Evolutionary conservation across 257 asterid species (phyloP).

Genomic region (Plantago ovata): DNA sequence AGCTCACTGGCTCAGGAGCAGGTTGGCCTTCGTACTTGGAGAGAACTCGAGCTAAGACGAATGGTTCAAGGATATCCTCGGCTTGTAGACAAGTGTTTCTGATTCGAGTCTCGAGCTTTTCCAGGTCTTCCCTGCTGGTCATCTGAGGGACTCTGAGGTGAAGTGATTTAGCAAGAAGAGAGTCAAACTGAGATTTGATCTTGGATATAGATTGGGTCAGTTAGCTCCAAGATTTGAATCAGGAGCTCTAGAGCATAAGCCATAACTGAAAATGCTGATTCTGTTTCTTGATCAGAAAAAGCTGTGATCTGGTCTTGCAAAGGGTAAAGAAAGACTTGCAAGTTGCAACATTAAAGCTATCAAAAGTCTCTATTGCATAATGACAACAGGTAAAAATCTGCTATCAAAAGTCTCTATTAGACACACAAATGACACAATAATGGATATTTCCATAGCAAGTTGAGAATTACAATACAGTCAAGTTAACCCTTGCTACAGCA

Average conservation of each 20-base stretch:
- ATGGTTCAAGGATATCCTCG: background rate
- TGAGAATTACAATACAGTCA: too few relatives aligned
- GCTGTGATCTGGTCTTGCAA: background rate
- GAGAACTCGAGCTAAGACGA: background rate
- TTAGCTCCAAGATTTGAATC: slow-evolving; percentile 9
- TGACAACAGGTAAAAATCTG: too few relatives aligned
- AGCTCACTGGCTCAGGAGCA: background rate
- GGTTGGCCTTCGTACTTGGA: background rate
- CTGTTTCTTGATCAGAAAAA: background rate
- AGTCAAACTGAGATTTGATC: background rate
- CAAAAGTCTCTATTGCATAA: too few relatives aligned
- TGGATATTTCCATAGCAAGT: too few relatives aligned
- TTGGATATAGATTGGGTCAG: background rate
- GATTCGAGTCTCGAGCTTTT: background rate
- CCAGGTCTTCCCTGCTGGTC: background rate
- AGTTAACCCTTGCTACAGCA: too few relatives aligned
- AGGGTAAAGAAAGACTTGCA: too few relatives aligned
- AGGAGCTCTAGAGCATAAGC: slow-evolving; percentile 8
- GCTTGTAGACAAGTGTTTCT: background rate
- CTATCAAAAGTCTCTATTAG: too few relatives aligned
- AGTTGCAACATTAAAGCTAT: too few relatives aligned
- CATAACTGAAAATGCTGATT: background rate
- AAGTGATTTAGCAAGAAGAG: background rate
- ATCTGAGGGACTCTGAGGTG: background rate
- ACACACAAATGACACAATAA: too few relatives aligned